Evolutionary conservation across 2,329 filamentous ascomycete genomes (phyloP).

Genomic region (Drechslerella dactyloides): DNA sequence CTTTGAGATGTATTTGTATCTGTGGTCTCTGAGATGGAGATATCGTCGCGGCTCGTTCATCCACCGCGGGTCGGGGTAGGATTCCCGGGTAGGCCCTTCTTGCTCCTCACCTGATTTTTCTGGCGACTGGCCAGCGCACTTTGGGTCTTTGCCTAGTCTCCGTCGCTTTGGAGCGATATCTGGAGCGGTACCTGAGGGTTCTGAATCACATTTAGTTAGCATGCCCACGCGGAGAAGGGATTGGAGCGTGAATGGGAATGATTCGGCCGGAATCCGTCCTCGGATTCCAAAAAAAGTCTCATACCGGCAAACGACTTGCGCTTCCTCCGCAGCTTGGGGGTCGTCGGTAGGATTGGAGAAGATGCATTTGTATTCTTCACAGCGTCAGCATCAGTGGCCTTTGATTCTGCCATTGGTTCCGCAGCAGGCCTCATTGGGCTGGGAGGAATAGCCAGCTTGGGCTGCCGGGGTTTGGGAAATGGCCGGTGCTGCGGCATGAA

Average conservation of each 20-base stretch:
- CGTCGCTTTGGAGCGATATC: conserved; percentile 30
- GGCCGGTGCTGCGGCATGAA: conserved; percentile 40
- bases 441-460: conserved; percentile 40
- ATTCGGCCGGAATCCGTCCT: not conserved
- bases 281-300: conserved; percentile 13
- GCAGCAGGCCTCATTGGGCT: conserved; percentile 32
- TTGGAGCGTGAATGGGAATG: not conserved
- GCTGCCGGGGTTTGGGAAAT: conserved; percentile 30
- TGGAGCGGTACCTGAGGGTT: conserved; percentile 32
- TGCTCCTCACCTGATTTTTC: conserved; percentile 44
- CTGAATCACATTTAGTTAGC: conserved; percentile 30
- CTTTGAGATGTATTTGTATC: conserved; percentile 49
- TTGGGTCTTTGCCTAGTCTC: conserved; percentile 28
- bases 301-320: conserved; percentile 46
- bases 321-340: conserved; percentile 28
- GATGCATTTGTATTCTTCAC: conserved; percentile 19
- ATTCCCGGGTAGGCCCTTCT: conserved; percentile 36
- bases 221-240: not conserved
- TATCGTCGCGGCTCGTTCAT: conserved; percentile 47
- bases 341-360: conserved; percentile 27
- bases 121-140: conserved; percentile 32
- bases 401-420: conserved; percentile 23
- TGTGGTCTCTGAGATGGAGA: conserved; percentile 35
- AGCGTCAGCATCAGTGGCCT: conserved; percentile 21
- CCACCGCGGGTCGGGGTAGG: conserved; percentile 48